Percentiles rank a stretch among this genome's conserved stretches.
Conservation (phyloP, 1,139 yeast species). For the Scheffersomyces segobiensis region DNA sequence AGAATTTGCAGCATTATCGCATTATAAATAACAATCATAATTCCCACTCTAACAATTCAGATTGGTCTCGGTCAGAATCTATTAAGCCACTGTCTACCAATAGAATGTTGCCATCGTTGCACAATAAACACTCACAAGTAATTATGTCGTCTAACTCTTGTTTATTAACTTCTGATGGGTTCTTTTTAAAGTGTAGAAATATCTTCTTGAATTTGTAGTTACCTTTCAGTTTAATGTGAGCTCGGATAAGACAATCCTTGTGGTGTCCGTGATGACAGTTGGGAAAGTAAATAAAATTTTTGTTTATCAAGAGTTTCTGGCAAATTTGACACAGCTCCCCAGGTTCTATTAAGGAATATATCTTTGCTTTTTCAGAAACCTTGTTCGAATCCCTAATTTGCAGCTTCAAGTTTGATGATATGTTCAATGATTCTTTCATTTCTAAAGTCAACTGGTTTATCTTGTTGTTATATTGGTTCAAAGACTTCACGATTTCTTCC, state of each 20-base stretch:
- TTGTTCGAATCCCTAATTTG: conserved; percentile 56
- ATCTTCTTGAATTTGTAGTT: conserved; percentile 69
- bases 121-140: conserved; percentile 70
- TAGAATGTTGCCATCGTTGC: conserved; percentile 76
- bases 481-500: conserved; percentile 75
- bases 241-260: conserved; percentile 75
- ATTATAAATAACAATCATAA: conserved; percentile 7
- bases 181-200: conserved; percentile 21
- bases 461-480: conserved; percentile 68
- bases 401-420: conserved; percentile 60
- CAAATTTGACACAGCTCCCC: conserved; percentile 84
- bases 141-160: conserved; percentile 60
- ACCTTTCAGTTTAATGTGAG: conserved; percentile 56
- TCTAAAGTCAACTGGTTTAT: conserved; percentile 67
- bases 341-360: conserved; percentile 62
- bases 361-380: conserved; percentile 38
- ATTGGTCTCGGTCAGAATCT: conserved; percentile 21
- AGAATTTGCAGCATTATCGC: neutral
- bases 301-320: conserved; percentile 61
- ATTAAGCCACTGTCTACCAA: conserved; percentile 57
- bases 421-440: conserved; percentile 71
- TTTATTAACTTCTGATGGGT: conserved; percentile 17
- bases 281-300: conserved; percentile 81
- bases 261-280: conserved; percentile 87
- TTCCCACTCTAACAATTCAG: conserved; percentile 28